phyloP scores from a whole-genome alignment of 257 asterid species.

The Fraxinus americana region DNA sequence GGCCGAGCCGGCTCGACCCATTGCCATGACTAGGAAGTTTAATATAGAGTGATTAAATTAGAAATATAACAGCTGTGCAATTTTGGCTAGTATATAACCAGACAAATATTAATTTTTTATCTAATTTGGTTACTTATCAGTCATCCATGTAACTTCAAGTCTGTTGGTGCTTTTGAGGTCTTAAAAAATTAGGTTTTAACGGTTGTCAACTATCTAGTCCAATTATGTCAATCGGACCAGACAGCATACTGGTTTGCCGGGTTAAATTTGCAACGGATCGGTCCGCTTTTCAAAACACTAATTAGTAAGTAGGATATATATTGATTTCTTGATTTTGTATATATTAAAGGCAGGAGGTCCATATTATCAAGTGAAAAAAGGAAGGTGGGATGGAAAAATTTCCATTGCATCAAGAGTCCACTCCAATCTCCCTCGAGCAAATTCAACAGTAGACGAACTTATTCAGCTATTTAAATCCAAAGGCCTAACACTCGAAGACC shows the following conservation, averaged over 20 bases:
- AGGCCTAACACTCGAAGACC: constrained; percentile 72
- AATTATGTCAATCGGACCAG: no score
- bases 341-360: constrained; percentile 79
- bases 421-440: constrained; percentile 71
- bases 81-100: constrained; percentile 33
- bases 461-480: constrained; percentile 66
- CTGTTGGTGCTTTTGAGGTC: constrained; percentile 1
- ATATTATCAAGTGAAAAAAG: constrained; percentile 84
- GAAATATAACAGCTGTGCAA: constrained; percentile 40
- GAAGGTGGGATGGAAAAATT: constrained; percentile 92
- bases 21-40: no score
- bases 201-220: no score
- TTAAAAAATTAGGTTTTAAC: not conserved
- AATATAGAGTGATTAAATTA: constrained; percentile 1
- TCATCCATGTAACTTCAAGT: constrained; percentile 12
- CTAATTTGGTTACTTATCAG: not conserved
- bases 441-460: constrained; percentile 63
- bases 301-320: no score
- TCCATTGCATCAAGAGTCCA: constrained; percentile 72
- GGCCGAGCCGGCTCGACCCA: no score
- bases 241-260: not conserved
- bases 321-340: not conserved
- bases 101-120: constrained; percentile 6
- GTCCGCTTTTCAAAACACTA: no score
- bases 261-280: no score